Conservation (phyloP, 129 eudicot species). For the Mikania micrantha region DNA sequence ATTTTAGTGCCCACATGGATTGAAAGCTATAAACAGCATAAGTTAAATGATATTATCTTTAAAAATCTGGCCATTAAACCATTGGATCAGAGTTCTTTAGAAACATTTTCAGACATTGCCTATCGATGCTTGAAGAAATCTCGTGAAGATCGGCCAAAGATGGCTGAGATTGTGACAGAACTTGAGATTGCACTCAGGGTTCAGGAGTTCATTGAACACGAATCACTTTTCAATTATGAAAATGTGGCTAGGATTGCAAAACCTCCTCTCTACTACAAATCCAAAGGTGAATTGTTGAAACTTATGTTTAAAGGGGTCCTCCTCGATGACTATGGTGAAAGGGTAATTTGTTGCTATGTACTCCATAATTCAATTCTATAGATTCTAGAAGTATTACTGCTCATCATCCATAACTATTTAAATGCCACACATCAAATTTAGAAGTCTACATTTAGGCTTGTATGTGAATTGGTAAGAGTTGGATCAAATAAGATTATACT, state of each 20-base stretch:
- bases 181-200: background rate
- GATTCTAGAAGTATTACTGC: no score
- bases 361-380: no score
- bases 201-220: background rate
- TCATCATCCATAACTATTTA: no score
- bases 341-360: no score
- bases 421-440: no score
- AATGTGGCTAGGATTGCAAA: background rate
- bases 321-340: no score
- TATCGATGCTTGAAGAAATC: background rate
- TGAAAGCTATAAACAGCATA: background rate
- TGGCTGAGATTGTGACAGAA: background rate
- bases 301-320: background rate
- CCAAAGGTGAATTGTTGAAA: background rate
- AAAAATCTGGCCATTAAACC: background rate
- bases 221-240: background rate
- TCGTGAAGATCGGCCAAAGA: slow-evolving; percentile 10
- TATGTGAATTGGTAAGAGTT: no score
- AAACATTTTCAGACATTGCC: slow-evolving; percentile 7
- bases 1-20: background rate
- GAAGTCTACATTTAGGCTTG: no score
- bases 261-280: background rate
- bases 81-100: background rate
- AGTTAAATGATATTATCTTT: background rate
- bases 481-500: no score